Evolutionary conservation across 2,329 filamentous ascomycete genomes (phyloP), one percentile per base, ranked within the genome.

Genomic region (Xylariaceae sp.): DNA sequence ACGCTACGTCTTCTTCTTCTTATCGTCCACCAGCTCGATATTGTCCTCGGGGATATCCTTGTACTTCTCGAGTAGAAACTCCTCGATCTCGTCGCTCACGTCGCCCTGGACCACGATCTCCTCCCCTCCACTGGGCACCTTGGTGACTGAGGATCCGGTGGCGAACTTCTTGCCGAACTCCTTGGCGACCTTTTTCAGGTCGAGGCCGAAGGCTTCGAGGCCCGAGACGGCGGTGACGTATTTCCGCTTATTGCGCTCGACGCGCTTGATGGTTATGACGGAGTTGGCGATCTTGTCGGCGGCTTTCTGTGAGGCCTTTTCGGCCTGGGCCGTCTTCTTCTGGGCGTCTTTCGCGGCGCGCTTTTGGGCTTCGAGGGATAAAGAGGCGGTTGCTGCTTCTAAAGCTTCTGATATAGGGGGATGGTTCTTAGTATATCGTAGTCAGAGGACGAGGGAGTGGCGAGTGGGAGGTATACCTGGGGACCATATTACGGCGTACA

Each of bases 111-210:
- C 90, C 5, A 95, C 95, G 67, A 99, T 97, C 73, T 97, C 94
- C 71, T 99, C 94, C 15, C 88, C 88, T 18, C 89, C 90, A 48
- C 83, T 85, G 0, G 90, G 81, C 1, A 87, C 81, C 74, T 96
- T 96, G 9, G 92, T 97, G 40, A 99, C 94, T 40, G 86, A 91
- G 14, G 85, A 87, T 1, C 94, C 94, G 10, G 94, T 97, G 30
- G 94, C 94, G 66, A 99, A 97, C 73, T 96, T 97, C 81, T 97
- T 99, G 55, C 94, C 94, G 60, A 97, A 85, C 65, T 97, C 94
- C 76, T 97, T 97, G 51, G 91, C 86, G 7, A 95, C 80, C 75
- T 96, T 97, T 72, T 99, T 99, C 64, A 96, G 79, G 49, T 97
- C 92, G 39, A 97, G 71, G 0, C 90, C 90, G 64, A 96, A 95